Base-by-base conservation (phyloP, 164 flowering plant species). In the Macadamia tetraphylla region DNA sequence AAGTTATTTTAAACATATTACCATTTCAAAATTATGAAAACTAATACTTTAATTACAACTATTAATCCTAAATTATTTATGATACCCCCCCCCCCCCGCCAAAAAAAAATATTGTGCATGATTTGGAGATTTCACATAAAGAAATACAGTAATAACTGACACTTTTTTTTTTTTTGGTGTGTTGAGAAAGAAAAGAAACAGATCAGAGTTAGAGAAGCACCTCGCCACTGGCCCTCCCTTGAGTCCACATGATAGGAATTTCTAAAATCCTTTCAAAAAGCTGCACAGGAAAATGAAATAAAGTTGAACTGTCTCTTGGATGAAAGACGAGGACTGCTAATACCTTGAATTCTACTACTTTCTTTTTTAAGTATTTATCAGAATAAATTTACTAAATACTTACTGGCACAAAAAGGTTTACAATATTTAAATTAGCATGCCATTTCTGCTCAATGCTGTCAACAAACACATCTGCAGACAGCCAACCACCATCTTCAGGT, bases 211-310 rank as follows among this genome's bases (percentile, higher is more conserved):
- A 79, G 88, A 78, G 65, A 84, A 82, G 85, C 89, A 95, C 99
- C 99, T 95, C 96, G 76, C 99, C 99, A 59, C 88, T 88, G 75
- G 98, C 97, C 89, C 99, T 89, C 63, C 99, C 99, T 73, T 83
- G 80, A 60, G 88, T 84, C 97, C 97, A 95, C n/a, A 42, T 70
- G 63, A 95, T 88, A 64, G 99, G 99, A 79, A 95, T 91, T 70
- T 89, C 96, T 77, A 95, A 76, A 66, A 92, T 82, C 78, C 93
- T 87, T 68, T 95, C 99, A 75, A 95, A 92, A 67, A 92, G 91
- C 97, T 95, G 89, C 75, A 81, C 29, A 46, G 43, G 23, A 71
- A 57, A 63, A 67, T 31, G 18, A n/a, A 61, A 49, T 14, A 17
- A 53, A 53, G 15, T 53, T 53, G 3, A 53, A 14, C 51, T 46